Evolutionary conservation across 2,329 filamentous ascomycete species (phyloP).

Genomic region (Arthrobotrys megalospora): DNA sequence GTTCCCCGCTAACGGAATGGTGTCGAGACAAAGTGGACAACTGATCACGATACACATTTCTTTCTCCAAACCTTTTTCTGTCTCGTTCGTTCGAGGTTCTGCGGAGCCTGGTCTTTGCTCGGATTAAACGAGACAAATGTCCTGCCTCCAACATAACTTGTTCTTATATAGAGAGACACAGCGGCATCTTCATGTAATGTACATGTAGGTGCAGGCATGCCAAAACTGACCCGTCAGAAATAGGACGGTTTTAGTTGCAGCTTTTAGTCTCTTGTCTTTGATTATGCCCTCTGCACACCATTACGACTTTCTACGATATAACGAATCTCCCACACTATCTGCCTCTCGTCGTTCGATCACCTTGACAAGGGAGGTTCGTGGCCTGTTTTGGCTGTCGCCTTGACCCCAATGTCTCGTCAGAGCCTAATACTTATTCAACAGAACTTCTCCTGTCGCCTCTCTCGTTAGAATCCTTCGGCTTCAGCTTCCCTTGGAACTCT

Average conservation of each 20-base stretch:
- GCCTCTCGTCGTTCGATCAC: constrained; percentile 34
- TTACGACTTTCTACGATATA: constrained; percentile 60
- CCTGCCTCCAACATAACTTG: constrained; percentile 57
- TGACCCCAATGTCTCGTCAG: constrained; percentile 36
- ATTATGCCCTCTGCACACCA: constrained; percentile 61
- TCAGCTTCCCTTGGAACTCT: constrained; percentile 43
- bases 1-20: constrained; percentile 61
- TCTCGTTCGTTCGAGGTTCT: constrained; percentile 51
- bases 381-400: constrained; percentile 56
- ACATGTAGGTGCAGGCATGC: constrained; percentile 52
- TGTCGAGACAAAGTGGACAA: constrained; percentile 61
- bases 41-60: constrained; percentile 62
- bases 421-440: constrained; percentile 49
- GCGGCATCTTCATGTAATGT: constrained; percentile 22
- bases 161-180: constrained; percentile 50
- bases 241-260: constrained; percentile 59
- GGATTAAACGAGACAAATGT: constrained; percentile 56
- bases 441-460: constrained; percentile 46
- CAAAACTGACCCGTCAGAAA: constrained; percentile 56
- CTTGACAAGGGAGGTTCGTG: constrained; percentile 46
- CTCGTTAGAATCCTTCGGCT: constrained; percentile 46
- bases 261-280: constrained; percentile 46
- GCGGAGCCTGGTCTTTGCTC: constrained; percentile 46
- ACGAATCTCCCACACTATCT: constrained; percentile 60
- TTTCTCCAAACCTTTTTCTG: constrained; percentile 51